phyloP scores from a whole-genome alignment of 2,329 filamentous ascomycete species.

The Fusarium fracticaudum region DNA sequence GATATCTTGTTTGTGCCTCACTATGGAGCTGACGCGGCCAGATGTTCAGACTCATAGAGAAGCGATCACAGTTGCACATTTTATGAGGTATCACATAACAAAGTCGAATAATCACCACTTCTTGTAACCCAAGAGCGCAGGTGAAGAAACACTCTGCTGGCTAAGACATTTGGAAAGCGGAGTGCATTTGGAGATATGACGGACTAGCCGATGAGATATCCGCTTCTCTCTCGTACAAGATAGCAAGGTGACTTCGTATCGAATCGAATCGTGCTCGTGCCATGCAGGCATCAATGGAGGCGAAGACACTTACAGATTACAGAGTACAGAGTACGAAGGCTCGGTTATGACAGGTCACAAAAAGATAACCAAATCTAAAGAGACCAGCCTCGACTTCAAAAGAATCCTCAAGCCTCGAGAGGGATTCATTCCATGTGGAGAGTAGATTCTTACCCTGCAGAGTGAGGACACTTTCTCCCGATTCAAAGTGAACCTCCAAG shows the following conservation, averaged over 20 bases:
- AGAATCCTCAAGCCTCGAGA: not conserved
- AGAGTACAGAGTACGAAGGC: not conserved
- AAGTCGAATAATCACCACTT: slow-evolving; percentile 4
- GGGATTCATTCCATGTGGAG: not conserved
- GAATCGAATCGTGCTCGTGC: slow-evolving; percentile 1
- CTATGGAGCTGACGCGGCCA: slow-evolving; percentile 29
- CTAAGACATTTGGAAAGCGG: not conserved
- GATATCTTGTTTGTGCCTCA: slow-evolving; percentile 11
- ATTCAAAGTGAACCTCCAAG: not conserved
- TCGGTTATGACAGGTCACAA: slow-evolving; percentile 1
- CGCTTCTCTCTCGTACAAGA: not conserved
- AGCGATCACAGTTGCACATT: not conserved
- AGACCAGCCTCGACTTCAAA: not conserved
- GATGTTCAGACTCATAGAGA: not conserved
- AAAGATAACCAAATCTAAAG: not conserved
- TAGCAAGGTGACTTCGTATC: slow-evolving; percentile 10
- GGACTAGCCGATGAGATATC: not conserved
- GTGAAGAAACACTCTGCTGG: not conserved
- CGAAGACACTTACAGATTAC: not conserved
- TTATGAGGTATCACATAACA: slow-evolving; percentile 14
- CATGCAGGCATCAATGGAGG: not conserved
- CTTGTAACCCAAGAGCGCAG: not conserved
- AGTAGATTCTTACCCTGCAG: not conserved
- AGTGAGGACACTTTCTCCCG: not conserved
- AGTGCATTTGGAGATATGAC: not conserved